A percentile compares a stretch with the other conserved stretches of the same genome.
phyloP scores from a whole-genome alignment of 2,329 filamentous ascomycete species.

The Stachybotrys chlorohalonatus region DNA sequence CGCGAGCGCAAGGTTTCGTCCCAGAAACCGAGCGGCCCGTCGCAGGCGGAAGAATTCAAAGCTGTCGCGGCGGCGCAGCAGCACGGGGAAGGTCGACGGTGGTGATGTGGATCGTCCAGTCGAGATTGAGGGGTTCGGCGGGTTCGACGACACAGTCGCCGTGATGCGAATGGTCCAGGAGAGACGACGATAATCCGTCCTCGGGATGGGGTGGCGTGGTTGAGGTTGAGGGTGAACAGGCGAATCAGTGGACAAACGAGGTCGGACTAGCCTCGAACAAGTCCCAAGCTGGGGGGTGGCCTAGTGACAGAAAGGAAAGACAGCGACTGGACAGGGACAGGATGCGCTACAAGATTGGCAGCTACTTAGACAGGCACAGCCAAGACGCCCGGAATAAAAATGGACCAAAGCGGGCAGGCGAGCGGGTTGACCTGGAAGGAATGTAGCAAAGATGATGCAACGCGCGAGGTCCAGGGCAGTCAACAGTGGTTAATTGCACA shows the following conservation, averaged over 20 bases:
- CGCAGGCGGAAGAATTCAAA: neutral
- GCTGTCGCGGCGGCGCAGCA: neutral
- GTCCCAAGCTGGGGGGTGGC: neutral
- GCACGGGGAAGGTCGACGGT: neutral
- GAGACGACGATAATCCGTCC: neutral
- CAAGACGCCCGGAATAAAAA: neutral
- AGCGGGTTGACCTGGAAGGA: neutral
- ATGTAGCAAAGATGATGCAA: neutral
- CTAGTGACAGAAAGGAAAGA: neutral
- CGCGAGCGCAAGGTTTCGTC: neutral
- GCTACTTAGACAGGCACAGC: neutral
- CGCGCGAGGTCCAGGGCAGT: no score
- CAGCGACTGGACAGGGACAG: neutral
- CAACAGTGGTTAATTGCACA: no score
- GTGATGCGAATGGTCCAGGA: neutral
- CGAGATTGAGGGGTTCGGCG: neutral
- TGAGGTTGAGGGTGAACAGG: neutral
- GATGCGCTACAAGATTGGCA: neutral
- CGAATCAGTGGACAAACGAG: neutral
- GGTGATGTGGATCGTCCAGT: neutral
- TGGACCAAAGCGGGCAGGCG: no score
- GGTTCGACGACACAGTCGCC: neutral
- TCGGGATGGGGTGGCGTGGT: neutral
- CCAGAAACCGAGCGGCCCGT: neutral
- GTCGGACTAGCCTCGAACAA: neutral